Base-by-base conservation (phyloP, 441 rosid genomes). In the Populus tomentosa region DNA sequence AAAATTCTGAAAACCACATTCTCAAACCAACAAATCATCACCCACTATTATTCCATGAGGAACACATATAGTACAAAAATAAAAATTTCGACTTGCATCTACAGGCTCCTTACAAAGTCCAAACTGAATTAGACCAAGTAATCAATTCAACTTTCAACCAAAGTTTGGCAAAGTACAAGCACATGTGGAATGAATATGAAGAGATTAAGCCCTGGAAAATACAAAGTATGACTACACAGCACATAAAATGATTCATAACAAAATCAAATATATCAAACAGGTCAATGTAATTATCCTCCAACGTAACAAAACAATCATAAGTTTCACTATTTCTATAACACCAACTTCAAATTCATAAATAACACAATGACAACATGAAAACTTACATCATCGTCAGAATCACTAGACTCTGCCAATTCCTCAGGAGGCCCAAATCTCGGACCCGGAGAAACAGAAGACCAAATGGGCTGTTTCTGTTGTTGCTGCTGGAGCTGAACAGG, bases 341-440 rank as follows among this genome's bases (percentile, higher is more conserved):
- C 59, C n/a, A 20, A 50, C 59, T 50, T 50, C 5, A 50, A 14
- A 50, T 28, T 28, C 13, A 30, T 46, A 26, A 71, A 11, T 71
- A 71, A 42, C 10, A 50, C 28, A 6, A 50, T 14, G 30, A 23
- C 3, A 28, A 7, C 10, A 7, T 46, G 33, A 50, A 64, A 42
- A 20, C 82, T 67, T 71, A 77, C 85, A 83, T 83, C 94, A 23
- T 92, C 96, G 53, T 96, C 96, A 9, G 99, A 94, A 85, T 96
- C 99, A 78, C 98, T 96, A 72, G 92, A 89, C 66, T 83, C 90
- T 4, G 84, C 85, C 83, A 90, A 84, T 63, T 84, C 88, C 42
- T 85, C 86, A 5, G 91, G 32, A 6, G 65, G 83, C 26, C 42
- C 85, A 67, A 84, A 87, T 81, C 86, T 91, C 50, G 81, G 75